Evolutionary conservation across 768 basidiomycete species (phyloP).

Genomic region (Holtermanniella nyarrowii): DNA sequence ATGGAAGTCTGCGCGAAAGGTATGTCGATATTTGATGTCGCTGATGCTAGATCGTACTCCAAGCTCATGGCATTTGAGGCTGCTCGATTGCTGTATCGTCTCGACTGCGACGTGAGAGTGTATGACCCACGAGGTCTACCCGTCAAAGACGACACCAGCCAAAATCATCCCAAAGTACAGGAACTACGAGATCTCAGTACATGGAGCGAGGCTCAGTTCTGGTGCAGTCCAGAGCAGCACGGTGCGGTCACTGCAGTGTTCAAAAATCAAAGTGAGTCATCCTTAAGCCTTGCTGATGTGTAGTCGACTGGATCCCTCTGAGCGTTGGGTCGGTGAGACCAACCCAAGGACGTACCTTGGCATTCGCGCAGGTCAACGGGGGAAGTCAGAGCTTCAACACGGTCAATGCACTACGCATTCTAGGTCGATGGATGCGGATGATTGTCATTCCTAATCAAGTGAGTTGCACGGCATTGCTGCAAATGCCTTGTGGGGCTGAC

Average conservation of each 20-base stretch:
- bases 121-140: conserved; percentile 34
- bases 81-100: conserved; percentile 26
- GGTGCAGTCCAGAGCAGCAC: conserved; percentile 36
- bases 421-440: conserved; percentile 42
- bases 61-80: conserved; percentile 38
- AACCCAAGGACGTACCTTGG: conserved; percentile 39
- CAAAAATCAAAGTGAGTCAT: conserved; percentile 39
- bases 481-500: background rate
- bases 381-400: conserved; percentile 38
- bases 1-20: conserved; percentile 36
- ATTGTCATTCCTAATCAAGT: conserved; percentile 30
- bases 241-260: conserved; percentile 40
- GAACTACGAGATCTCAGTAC: conserved; percentile 27
- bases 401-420: conserved; percentile 34
- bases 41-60: conserved; percentile 34
- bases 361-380: conserved; percentile 35
- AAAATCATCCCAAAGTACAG: conserved; percentile 27
- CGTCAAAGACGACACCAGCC: conserved; percentile 23
- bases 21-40: conserved; percentile 4
- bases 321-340: conserved; percentile 37
- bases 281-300: background rate
- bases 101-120: conserved; percentile 36
- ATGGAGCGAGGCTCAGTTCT: conserved; percentile 28
- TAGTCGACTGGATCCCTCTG: conserved; percentile 42
- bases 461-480: background rate